phyloP scores from a whole-genome alignment of 2,329 filamentous ascomycete genomes.

The Trichoderma sp. region DNA sequence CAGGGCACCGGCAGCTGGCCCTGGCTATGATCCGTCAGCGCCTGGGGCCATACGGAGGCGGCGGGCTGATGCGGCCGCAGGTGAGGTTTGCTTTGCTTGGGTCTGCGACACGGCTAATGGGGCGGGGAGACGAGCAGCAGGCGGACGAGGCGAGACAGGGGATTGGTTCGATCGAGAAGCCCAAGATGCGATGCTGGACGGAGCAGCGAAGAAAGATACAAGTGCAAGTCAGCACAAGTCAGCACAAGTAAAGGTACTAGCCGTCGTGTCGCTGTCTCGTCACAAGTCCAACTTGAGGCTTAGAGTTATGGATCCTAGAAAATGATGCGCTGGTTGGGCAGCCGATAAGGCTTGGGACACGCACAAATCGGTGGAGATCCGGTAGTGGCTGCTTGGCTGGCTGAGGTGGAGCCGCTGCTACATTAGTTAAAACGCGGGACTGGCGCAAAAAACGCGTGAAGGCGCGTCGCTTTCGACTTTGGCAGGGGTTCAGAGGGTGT shows the following conservation, averaged over 20 bases:
- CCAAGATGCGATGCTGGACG: not conserved
- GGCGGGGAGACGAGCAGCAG: not conserved
- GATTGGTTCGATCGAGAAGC: not conserved
- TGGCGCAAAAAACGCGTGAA: constrained; percentile 12
- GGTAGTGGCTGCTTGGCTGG: constrained; percentile 15
- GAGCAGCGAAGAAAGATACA: not conserved
- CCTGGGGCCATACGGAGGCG: constrained; percentile 14
- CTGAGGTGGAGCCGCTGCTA: constrained; percentile 7
- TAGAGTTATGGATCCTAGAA: not conserved
- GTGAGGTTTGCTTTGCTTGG: not conserved
- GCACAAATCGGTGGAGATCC: constrained; percentile 8
- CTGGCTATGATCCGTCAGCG: constrained; percentile 18
- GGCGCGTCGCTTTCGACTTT: constrained; percentile 17
- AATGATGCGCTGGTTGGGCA: constrained; percentile 16
- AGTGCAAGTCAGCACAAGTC: not conserved
- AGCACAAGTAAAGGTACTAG: not conserved
- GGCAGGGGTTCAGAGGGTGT: not conserved
- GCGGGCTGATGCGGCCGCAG: constrained; percentile 9
- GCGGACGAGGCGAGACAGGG: not conserved
- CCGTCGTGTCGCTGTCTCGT: not conserved
- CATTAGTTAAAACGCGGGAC: constrained; percentile 10
- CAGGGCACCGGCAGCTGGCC: constrained; percentile 19
- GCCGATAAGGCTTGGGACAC: constrained; percentile 18
- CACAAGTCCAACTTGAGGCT: not conserved
- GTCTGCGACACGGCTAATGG: not conserved